Conservation (phyloP, 768 basidiomycete species). For the Melanogaster broomeanus region DNA sequence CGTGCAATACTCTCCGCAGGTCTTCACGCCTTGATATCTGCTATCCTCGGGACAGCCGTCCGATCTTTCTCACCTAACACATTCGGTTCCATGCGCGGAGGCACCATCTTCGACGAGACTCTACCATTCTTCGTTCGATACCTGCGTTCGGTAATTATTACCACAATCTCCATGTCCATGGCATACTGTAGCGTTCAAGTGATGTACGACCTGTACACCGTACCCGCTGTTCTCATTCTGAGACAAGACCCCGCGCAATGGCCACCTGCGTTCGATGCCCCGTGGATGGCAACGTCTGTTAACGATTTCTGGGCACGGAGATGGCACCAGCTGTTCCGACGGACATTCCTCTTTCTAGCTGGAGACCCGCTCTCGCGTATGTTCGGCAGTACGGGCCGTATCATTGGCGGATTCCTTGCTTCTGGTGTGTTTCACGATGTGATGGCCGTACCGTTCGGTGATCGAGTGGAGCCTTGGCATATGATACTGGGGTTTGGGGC, state of each 20-base stretch:
- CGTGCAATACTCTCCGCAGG: too few relatives aligned
- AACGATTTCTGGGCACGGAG: constrained; percentile 37
- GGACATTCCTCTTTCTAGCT: too few relatives aligned
- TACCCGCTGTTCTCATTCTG: too few relatives aligned
- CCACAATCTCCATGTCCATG: constrained; percentile 39
- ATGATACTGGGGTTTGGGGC: constrained; percentile 53
- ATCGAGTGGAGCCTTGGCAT: constrained; percentile 41
- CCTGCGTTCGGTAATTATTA: too few relatives aligned
- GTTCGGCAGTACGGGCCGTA: constrained; percentile 47
- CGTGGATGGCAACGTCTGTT: constrained; percentile 37
- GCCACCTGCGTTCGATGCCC: too few relatives aligned
- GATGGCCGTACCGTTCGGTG: constrained; percentile 52
- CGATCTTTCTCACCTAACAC: constrained; percentile 46
- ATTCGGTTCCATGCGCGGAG: too few relatives aligned
- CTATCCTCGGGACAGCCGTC: constrained; percentile 45
- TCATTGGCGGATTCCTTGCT: constrained; percentile 56
- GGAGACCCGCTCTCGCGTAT: constrained; percentile 32
- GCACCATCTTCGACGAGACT: constrained; percentile 33
- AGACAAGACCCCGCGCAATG: too few relatives aligned
- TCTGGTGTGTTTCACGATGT: constrained; percentile 58
- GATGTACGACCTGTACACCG: constrained; percentile 25
- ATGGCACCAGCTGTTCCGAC: constrained; percentile 41
- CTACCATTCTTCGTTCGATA: constrained; percentile 29
- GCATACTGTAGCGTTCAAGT: constrained; percentile 47
- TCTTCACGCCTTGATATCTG: constrained; percentile 39